Evolutionary conservation across 139 green algal species (phyloP).

Genomic region (Pleodorina starrii): DNA sequence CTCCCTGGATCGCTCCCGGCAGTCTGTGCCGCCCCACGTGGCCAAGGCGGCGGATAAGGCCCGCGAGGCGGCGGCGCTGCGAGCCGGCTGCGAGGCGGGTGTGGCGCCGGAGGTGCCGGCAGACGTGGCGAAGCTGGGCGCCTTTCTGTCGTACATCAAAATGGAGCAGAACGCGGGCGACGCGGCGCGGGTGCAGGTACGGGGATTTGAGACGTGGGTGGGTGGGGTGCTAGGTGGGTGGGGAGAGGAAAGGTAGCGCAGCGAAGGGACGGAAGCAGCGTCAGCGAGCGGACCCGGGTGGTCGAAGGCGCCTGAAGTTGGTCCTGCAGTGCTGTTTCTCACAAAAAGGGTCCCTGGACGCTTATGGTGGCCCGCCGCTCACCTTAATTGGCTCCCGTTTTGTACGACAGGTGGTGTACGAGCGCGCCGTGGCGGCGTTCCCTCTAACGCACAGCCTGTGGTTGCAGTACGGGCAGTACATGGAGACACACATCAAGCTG

Average conservation of each 20-base stretch:
- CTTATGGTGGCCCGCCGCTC: no score
- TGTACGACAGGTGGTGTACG: conserved; percentile 82
- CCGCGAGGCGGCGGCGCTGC: conserved; percentile 59
- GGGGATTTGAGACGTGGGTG: no score
- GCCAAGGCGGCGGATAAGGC: conserved; percentile 64
- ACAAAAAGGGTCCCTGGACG: no score
- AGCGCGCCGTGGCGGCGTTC: conserved; percentile 87
- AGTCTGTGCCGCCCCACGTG: conserved; percentile 41
- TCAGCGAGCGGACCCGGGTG: no score
- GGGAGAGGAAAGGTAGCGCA: not conserved
- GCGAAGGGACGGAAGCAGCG: no score
- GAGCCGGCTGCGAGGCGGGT: conserved; percentile 70
- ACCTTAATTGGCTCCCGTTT: no score
- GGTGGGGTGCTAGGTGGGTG: no score
- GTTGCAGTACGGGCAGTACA: conserved; percentile 82
- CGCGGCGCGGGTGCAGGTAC: conserved; percentile 68
- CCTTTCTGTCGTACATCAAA: conserved; percentile 86
- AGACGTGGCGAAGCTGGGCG: conserved; percentile 77
- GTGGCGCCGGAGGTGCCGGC: conserved; percentile 57
- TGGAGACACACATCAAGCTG: conserved; percentile 69
- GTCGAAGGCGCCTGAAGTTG: no score
- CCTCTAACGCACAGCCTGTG: conserved; percentile 87
- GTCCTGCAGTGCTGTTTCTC: no score
- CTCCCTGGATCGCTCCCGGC: not conserved
- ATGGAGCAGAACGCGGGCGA: conserved; percentile 72